A percentile compares a stretch with the other conserved stretches of the same genome.
phyloP scores from a whole-genome alignment of 768 basidiomycete species.

The Daedaleopsis sinensis region DNA sequence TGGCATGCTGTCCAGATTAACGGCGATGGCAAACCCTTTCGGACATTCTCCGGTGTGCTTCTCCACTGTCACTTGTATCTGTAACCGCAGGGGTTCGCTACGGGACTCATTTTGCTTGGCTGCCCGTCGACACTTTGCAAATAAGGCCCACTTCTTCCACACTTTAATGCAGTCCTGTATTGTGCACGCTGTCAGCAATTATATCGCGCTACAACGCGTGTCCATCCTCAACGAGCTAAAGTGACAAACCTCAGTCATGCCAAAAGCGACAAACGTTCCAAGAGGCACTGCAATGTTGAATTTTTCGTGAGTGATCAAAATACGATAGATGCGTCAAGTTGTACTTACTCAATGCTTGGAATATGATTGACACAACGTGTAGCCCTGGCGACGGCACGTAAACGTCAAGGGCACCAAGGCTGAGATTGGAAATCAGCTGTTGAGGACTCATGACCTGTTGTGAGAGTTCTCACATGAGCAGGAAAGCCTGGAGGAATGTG shows the following conservation, averaged over 20 bases:
- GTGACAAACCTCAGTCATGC: neutral
- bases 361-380: slow-evolving; percentile 1
- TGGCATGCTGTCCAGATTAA: neutral
- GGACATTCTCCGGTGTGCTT: neutral
- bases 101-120: neutral
- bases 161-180: slow-evolving; percentile 1
- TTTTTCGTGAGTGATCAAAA: neutral
- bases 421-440: neutral
- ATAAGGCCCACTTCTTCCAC: neutral
- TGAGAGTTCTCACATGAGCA: slow-evolving; percentile 6
- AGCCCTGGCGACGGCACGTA: neutral
- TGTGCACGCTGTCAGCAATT: neutral
- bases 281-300: slow-evolving; percentile 20
- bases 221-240: neutral
- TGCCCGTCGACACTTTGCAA: neutral
- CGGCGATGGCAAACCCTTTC: neutral
- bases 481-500: slow-evolving; percentile 11
- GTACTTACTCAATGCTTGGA: slow-evolving; percentile 6
- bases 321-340: neutral
- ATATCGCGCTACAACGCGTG: neutral
- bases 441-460: neutral
- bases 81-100: neutral
- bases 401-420: neutral
- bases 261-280: slow-evolving; percentile 20
- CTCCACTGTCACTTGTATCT: neutral